A percentile compares a stretch with the other conserved stretches of the same genome.
These are phyloP conservation scores for Yamadazyma atmosphaerica DNA, from an alignment of 1,139 yeast species.

Conservation along the genomic window DNA sequence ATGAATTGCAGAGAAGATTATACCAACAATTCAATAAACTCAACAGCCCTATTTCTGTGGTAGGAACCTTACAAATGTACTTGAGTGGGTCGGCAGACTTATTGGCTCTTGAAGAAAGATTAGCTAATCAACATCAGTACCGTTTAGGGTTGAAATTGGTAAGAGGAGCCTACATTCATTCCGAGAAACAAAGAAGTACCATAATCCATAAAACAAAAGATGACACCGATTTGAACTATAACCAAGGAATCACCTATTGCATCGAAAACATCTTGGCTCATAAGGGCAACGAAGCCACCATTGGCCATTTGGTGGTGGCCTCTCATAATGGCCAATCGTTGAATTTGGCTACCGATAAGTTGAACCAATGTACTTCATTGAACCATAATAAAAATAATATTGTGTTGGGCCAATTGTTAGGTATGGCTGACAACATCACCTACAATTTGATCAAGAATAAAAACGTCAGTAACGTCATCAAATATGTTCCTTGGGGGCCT, in stretches of 20 bases:
- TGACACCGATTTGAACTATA: constrained; percentile 75
- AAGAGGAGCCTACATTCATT: constrained; percentile 96
- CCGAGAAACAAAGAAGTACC: constrained; percentile 67
- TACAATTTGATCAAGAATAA: constrained; percentile 65
- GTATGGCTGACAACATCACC: constrained; percentile 94
- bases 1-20: constrained; percentile 82
- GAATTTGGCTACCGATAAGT: constrained; percentile 62
- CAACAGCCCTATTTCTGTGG: constrained; percentile 62
- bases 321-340: constrained; percentile 87
- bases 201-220: constrained; percentile 76
- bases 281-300: constrained; percentile 49
- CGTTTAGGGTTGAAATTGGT: constrained; percentile 87
- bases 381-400: constrained; percentile 58
- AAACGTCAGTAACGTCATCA: constrained; percentile 75
- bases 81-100: constrained; percentile 68
- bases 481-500: constrained; percentile 98
- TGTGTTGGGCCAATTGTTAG: constrained; percentile 86
- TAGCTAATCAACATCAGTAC: constrained; percentile 65
- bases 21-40: constrained; percentile 70
- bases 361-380: constrained; percentile 26
- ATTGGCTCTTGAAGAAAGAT: constrained; percentile 59
- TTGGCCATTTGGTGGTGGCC: constrained; percentile 89
- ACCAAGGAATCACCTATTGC: constrained; percentile 66
- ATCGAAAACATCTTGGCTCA: constrained; percentile 57
- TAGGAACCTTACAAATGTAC: constrained; percentile 95